Evolutionary conservation across 2,329 filamentous ascomycete species (phyloP).

Genomic region (Penicillium psychrosexuale): DNA sequence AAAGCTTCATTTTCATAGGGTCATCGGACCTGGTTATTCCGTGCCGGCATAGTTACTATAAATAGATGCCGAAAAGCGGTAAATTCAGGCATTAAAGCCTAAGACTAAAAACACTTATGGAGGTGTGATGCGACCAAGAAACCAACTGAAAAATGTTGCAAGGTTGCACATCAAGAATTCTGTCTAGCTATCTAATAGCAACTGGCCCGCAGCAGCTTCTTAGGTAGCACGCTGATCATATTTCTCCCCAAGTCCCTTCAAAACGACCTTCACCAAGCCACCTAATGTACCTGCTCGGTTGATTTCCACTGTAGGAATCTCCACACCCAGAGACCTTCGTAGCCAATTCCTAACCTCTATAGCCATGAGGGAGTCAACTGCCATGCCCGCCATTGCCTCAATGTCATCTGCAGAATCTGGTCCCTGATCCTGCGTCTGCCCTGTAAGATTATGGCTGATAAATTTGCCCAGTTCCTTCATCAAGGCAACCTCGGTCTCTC

Average conservation of each 20-base stretch:
- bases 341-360: conserved; percentile 32
- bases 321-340: conserved; percentile 22
- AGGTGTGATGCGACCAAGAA: no score
- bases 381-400: conserved; percentile 23
- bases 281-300: conserved; percentile 18
- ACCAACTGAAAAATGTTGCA: not conserved
- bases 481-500: not conserved
- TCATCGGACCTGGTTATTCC: no score
- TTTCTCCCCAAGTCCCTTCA: conserved; percentile 15
- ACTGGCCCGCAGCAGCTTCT: not conserved
- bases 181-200: not conserved
- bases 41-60: no score
- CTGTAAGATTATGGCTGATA: conserved; percentile 4
- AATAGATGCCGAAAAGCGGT: no score
- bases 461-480: conserved; percentile 3
- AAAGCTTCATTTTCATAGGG: no score
- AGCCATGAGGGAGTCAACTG: conserved; percentile 29
- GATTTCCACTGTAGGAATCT: conserved; percentile 56
- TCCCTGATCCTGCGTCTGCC: not conserved
- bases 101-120: no score
- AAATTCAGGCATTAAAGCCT: no score
- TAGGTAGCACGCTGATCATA: conserved; percentile 2
- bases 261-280: conserved; percentile 10
- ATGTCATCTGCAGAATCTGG: not conserved
- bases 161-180: not conserved